A percentile compares a stretch with the other conserved stretches of the same genome.
These are phyloP conservation scores for Solanum sejunctum DNA, from an alignment of 257 asterid species.

Conservation along the genomic window DNA sequence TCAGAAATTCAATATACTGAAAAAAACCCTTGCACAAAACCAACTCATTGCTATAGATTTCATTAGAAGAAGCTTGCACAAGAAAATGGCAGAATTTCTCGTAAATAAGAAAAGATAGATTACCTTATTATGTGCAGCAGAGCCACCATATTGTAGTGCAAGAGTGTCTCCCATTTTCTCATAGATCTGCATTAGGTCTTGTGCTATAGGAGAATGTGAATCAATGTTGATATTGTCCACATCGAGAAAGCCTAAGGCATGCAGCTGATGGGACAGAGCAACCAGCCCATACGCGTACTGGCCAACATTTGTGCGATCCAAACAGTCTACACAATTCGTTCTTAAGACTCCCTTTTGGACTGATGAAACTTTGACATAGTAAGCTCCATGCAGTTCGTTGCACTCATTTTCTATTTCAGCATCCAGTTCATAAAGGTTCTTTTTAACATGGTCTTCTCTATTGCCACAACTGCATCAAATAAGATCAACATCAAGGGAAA, in stretches of 20 bases:
- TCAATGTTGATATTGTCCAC: constrained; percentile 31
- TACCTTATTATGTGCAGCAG: constrained; percentile 98
- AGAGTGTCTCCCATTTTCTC: constrained; percentile 97
- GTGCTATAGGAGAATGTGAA: constrained; percentile 52
- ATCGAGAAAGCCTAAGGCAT: constrained; percentile 52
- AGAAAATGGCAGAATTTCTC: not conserved
- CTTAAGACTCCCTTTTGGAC: constrained; percentile 82
- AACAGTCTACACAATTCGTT: constrained; percentile 94
- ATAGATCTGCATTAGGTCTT: constrained; percentile 65
- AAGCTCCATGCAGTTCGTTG: constrained; percentile 9
- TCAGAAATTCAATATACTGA: not conserved
- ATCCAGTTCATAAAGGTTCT: constrained; percentile 11
- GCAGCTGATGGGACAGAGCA: constrained; percentile 72
- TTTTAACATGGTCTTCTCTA: constrained; percentile 18
- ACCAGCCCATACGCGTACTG: constrained; percentile 83
- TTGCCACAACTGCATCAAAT: not conserved
- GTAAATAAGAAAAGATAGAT: not conserved
- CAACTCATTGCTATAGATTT: not conserved
- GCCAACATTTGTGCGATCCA: constrained; percentile 95
- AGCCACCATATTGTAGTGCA: constrained; percentile 91
- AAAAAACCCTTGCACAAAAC: not conserved
- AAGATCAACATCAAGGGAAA: not conserved
- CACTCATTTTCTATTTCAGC: not conserved
- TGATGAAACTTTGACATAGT: constrained; percentile 25
- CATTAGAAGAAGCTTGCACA: not conserved